A percentile compares a stretch with the other conserved stretches of the same genome.
phyloP scores from a whole-genome alignment of 2,329 filamentous ascomycete species.

The Stemphylium lycopersici region DNA sequence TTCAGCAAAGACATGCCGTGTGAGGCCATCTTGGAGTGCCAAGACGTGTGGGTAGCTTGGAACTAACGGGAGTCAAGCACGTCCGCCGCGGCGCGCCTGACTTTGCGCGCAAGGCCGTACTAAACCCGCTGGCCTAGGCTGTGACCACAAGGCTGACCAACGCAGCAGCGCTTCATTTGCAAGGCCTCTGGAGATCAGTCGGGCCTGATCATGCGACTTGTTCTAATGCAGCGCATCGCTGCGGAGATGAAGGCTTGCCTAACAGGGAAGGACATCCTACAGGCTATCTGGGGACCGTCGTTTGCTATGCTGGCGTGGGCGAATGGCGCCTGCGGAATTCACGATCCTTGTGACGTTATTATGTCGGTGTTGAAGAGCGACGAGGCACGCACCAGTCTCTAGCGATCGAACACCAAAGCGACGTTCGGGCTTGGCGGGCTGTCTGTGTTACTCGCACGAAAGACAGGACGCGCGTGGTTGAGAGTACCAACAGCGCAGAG shows the following conservation, averaged over 20 bases:
- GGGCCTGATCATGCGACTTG: constrained; percentile 4
- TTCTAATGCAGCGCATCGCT: not conserved
- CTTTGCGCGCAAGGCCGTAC: not conserved
- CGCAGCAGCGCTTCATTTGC: constrained; percentile 3
- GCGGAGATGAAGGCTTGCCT: not conserved
- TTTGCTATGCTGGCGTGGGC: constrained; percentile 1
- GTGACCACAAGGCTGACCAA: constrained; percentile 3
- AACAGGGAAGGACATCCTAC: not conserved
- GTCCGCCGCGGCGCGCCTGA: constrained; percentile 5
- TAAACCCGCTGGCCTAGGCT: not conserved
- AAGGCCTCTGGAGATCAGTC: not conserved
- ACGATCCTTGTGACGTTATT: constrained; percentile 23
- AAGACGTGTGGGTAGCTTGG: not conserved
- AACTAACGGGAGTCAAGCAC: not conserved
- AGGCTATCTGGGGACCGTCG: not conserved
- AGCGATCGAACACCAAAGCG: not conserved
- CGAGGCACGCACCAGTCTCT: constrained; percentile 7
- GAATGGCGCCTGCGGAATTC: constrained; percentile 7
- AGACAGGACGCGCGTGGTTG: not conserved
- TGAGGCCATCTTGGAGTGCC: not conserved
- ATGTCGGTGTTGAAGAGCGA: constrained; percentile 23
- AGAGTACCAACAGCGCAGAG: not conserved
- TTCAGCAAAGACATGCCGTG: not conserved
- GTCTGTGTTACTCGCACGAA: not conserved
- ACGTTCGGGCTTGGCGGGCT: not conserved